A percentile compares a stretch with the other conserved stretches of the same genome.
Evolutionary conservation across 2,329 filamentous ascomycete genomes (phyloP).

Genomic region (Penicillium sp.): DNA sequence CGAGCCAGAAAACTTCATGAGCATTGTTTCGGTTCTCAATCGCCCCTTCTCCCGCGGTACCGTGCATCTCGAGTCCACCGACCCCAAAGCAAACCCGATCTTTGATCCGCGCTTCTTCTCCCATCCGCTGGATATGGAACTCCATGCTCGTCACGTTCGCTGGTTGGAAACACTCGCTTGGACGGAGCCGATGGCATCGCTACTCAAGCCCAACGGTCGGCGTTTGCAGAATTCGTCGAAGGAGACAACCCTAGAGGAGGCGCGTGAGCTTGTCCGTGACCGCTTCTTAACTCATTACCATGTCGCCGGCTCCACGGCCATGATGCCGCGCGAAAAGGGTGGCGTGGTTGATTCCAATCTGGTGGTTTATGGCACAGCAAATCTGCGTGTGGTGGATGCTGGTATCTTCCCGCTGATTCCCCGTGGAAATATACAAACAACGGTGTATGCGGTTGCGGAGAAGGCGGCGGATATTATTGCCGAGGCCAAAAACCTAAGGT

Average conservation of each 20-base stretch:
- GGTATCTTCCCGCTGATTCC: slow-evolving; percentile 38
- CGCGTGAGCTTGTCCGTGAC: slow-evolving; percentile 21
- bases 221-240: slow-evolving; percentile 17
- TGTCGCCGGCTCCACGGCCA: slow-evolving; percentile 31
- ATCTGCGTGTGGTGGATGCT: slow-evolving; percentile 37
- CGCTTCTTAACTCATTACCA: slow-evolving; percentile 25
- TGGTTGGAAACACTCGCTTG: slow-evolving; percentile 34
- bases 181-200: slow-evolving; percentile 30
- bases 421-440: slow-evolving; percentile 39
- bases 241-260: slow-evolving; percentile 6
- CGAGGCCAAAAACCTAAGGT: slow-evolving; percentile 10
- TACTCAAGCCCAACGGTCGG: slow-evolving; percentile 34
- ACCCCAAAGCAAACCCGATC: slow-evolving; percentile 34
- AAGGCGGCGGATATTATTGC: slow-evolving; percentile 34
- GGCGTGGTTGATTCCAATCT: slow-evolving; percentile 32
- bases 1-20: slow-evolving; percentile 20
- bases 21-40: slow-evolving; percentile 26
- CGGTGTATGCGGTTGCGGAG: slow-evolving; percentile 39
- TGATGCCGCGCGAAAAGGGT: slow-evolving; percentile 31
- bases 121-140: slow-evolving; percentile 46
- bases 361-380: slow-evolving; percentile 32
- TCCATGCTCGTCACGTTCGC: slow-evolving; percentile 39
- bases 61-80: slow-evolving; percentile 43
- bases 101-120: slow-evolving; percentile 49
- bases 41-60: slow-evolving; percentile 34